Conservation (phyloP, 2,329 filamentous ascomycete species). For the Aspergillus sclerotialis region DNA sequence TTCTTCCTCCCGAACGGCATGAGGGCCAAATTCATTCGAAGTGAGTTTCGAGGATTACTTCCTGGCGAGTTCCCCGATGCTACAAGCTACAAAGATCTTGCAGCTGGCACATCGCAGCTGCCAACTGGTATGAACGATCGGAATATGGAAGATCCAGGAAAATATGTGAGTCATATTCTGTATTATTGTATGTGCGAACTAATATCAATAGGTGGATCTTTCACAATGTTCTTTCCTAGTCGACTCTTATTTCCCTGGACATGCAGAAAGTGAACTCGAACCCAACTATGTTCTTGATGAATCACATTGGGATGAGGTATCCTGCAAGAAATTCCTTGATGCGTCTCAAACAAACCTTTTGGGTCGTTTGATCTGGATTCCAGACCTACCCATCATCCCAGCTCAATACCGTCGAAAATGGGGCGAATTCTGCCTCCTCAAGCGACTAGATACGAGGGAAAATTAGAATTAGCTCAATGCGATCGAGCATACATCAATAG, state of each 20-base stretch:
- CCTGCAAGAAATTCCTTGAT: constrained; percentile 76
- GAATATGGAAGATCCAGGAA: constrained; percentile 77
- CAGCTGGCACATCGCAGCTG: constrained; percentile 75
- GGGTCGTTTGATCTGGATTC: constrained; percentile 75
- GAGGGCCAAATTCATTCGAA: constrained; percentile 82
- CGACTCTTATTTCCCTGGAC: constrained; percentile 70
- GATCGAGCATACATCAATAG: too few relatives aligned
- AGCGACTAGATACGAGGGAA: constrained; percentile 39
- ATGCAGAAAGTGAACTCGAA: constrained; percentile 58
- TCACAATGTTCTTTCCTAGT: constrained; percentile 74
- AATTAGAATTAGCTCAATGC: too few relatives aligned
- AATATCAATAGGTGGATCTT: constrained; percentile 52
- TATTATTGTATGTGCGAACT: constrained; percentile 2
- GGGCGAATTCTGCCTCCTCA: constrained; percentile 81
- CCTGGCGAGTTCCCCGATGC: constrained; percentile 85
- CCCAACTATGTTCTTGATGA: constrained; percentile 71
- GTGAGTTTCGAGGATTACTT: constrained; percentile 79
- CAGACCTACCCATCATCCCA: constrained; percentile 63
- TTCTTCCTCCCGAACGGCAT: constrained; percentile 82
- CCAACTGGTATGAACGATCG: constrained; percentile 85
- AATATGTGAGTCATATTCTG: constrained; percentile 58
- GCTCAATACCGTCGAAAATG: constrained; percentile 65
- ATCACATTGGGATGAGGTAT: constrained; percentile 68
- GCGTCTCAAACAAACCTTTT: constrained; percentile 64
- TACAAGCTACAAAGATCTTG: constrained; percentile 60